phyloP scores from a whole-genome alignment of 176 grass and related monocot genomes.

The Musa itinerans region DNA sequence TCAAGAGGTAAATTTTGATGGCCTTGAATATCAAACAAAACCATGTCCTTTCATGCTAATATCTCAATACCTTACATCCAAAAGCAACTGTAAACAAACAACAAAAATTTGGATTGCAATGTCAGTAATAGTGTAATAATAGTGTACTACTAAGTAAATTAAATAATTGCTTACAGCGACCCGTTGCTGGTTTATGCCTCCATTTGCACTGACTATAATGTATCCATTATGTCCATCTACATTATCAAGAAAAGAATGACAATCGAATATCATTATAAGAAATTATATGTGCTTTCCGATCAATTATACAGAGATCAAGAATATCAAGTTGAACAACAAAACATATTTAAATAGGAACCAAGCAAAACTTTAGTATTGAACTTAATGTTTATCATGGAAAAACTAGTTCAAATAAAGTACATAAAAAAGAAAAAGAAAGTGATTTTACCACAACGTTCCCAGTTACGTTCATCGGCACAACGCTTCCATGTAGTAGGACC shows the following conservation, averaged over 20 bases:
- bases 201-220: conserved; percentile 90
- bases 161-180: conserved; percentile 63
- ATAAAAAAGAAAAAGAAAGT: conserved; percentile 1
- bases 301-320: neutral
- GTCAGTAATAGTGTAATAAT: neutral
- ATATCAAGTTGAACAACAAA: neutral
- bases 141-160: neutral
- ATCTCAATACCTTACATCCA: neutral
- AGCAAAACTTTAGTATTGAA: neutral
- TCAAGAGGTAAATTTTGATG: too few relatives aligned
- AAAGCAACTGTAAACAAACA: neutral
- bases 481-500: conserved; percentile 69
- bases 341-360: neutral
- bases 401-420: neutral
- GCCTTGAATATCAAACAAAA: too few relatives aligned
- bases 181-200: conserved; percentile 97
- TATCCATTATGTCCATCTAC: conserved; percentile 64
- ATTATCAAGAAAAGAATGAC: conserved; percentile 13
- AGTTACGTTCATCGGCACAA: conserved; percentile 57
- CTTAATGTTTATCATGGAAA: neutral
- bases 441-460: conserved; percentile 37
- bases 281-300: neutral
- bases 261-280: neutral
- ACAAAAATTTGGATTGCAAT: neutral
- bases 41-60: neutral